A percentile compares a stretch with the other conserved stretches of the same genome.
These are phyloP conservation scores for Aureobasidium leucospermi DNA, from an alignment of 2,329 filamentous ascomycete genomes.

Conservation along the genomic window DNA sequence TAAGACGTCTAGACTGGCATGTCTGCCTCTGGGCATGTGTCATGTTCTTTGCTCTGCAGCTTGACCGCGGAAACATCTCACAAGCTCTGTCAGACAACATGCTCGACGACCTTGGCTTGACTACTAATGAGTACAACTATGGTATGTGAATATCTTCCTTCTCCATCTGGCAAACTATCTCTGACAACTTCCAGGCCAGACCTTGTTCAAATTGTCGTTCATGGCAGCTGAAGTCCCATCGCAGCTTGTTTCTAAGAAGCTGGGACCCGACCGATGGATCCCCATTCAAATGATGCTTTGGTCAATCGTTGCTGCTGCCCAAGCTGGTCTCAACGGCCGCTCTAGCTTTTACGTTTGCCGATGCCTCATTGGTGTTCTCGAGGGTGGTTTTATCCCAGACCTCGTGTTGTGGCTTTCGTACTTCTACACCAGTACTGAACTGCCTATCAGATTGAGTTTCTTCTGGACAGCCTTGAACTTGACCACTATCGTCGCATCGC, in stretches of 20 bases:
- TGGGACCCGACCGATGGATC: constrained; percentile 41
- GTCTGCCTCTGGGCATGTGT: background rate
- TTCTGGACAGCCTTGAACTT: constrained; percentile 23
- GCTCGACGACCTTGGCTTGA: constrained; percentile 13
- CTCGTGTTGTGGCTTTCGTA: constrained; percentile 33
- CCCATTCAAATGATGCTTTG: constrained; percentile 30
- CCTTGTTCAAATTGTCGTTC: constrained; percentile 26
- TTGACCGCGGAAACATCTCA: constrained; percentile 22
- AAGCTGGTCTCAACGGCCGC: constrained; percentile 30
- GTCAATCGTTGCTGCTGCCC: constrained; percentile 30
- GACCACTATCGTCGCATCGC: constrained; percentile 25
- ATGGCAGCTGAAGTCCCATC: constrained; percentile 23
- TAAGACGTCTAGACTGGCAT: constrained; percentile 35
- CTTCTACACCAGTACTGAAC: constrained; percentile 39
- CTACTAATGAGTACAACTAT: constrained; percentile 34
- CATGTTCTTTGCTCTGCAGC: constrained; percentile 7
- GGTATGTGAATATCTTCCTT: constrained; percentile 17
- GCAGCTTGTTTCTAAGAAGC: constrained; percentile 41
- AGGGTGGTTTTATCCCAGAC: constrained; percentile 14
- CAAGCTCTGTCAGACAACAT: constrained; percentile 22
- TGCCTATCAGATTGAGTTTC: constrained; percentile 35
- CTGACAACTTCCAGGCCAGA: background rate
- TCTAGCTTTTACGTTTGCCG: constrained; percentile 21
- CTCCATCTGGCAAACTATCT: constrained; percentile 21
- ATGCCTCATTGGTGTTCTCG: background rate